A percentile compares a stretch with the other conserved stretches of the same genome.
phyloP scores from a whole-genome alignment of 164 flowering plant genomes.

The Macadamia integrifolia region DNA sequence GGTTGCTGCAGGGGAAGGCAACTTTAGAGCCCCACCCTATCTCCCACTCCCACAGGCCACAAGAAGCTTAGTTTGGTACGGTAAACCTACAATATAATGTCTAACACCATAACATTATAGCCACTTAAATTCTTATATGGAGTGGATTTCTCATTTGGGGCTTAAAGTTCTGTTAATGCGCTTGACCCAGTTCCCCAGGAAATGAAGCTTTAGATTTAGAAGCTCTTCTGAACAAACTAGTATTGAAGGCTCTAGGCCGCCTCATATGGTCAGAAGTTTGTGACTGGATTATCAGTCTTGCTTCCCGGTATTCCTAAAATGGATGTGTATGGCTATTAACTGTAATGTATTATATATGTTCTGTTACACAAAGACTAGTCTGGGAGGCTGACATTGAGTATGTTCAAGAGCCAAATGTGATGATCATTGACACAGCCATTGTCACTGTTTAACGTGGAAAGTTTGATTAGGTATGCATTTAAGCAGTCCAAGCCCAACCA shows the following conservation, averaged over 20 bases:
- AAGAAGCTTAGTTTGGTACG: slow-evolving; percentile 20
- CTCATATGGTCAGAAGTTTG: too few relatives aligned
- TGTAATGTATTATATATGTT: slow-evolving; percentile 16
- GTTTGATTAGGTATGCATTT: slow-evolving; percentile 32
- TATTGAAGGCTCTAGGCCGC: too few relatives aligned
- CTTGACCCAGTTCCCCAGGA: too few relatives aligned
- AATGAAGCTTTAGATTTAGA: too few relatives aligned
- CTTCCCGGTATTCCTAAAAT: neutral
- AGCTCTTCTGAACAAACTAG: too few relatives aligned
- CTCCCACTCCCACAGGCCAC: slow-evolving; percentile 27
- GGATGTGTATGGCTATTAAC: too few relatives aligned
- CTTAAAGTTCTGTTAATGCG: too few relatives aligned
- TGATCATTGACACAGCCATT: slow-evolving; percentile 23
- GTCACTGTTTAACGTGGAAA: slow-evolving; percentile 16
- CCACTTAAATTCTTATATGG: too few relatives aligned
- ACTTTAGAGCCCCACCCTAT: slow-evolving; percentile 21
- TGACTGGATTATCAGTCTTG: slow-evolving; percentile 22
- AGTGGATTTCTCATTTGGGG: too few relatives aligned
- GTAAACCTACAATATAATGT: slow-evolving; percentile 15
- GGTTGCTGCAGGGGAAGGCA: slow-evolving; percentile 27
- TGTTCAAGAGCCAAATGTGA: slow-evolving; percentile 13
- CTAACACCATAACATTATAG: neutral
- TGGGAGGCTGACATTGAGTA: slow-evolving; percentile 19
- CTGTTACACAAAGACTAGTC: slow-evolving; percentile 28
- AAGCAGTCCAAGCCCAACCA: slow-evolving; percentile 25